These are phyloP conservation scores for Podaxis carcinomalis DNA, from an alignment of 768 basidiomycete species.

Conservation along the genomic window DNA sequence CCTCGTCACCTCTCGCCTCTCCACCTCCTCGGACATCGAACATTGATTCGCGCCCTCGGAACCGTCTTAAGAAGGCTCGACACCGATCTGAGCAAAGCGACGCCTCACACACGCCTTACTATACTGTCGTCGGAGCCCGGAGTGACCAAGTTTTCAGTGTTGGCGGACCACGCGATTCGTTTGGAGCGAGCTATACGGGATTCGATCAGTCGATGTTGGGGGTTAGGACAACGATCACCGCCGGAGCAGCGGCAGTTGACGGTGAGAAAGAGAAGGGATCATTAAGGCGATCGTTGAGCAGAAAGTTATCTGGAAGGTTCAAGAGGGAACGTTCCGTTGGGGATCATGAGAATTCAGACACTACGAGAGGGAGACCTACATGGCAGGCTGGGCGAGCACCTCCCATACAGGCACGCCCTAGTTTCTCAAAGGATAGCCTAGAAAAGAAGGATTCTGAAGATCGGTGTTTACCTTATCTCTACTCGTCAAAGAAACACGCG, in stretches of 20 bases:
- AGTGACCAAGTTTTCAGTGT: not conserved
- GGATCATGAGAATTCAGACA: not conserved
- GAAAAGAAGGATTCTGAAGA: not conserved
- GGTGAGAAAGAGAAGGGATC: not conserved
- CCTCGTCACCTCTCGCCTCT: not conserved
- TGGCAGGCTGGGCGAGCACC: not conserved
- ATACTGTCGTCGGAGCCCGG: slow-evolving; percentile 4
- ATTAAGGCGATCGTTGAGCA: slow-evolving; percentile 1
- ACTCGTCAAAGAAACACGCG: slow-evolving; percentile 5
- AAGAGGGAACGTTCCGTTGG: not conserved
- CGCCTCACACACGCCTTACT: not conserved
- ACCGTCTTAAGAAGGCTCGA: not conserved
- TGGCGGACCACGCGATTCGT: slow-evolving; percentile 2
- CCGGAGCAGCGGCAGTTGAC: not conserved
- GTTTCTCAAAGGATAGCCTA: not conserved
- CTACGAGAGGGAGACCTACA: not conserved
- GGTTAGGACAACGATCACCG: not conserved
- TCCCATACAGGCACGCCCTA: not conserved
- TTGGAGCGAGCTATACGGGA: not conserved
- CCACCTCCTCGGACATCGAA: not conserved
- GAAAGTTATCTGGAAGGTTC: slow-evolving; percentile 7
- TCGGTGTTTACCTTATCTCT: not conserved
- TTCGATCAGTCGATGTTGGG: not conserved
- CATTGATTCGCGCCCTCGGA: not conserved
- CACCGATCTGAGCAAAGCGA: not conserved